These are phyloP conservation scores for Phytopythium kandeliae DNA, from an alignment of 352 stramenopile genomes.

Conservation along the genomic window DNA sequence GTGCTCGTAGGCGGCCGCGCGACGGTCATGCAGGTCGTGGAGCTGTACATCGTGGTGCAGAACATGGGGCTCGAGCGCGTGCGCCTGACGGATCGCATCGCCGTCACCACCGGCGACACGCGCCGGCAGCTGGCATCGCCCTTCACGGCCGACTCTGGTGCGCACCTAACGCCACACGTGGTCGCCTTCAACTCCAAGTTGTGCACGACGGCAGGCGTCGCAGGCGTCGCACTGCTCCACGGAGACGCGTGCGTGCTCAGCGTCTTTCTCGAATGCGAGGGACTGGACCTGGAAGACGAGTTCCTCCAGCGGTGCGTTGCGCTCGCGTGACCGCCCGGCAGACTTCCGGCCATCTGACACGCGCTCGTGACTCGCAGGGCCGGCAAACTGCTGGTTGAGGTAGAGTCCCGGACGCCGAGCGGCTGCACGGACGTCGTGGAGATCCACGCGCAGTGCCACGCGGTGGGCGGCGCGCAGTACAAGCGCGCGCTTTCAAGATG, in stretches of 20 bases:
- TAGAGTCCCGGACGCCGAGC: neutral
- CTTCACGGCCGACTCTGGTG: slow-evolving; percentile 27
- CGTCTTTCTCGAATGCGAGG: slow-evolving; percentile 42
- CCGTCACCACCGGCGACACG: slow-evolving; percentile 6
- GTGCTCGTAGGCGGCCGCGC: slow-evolving; percentile 38
- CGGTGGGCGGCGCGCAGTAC: neutral
- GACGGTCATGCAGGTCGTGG: slow-evolving; percentile 46
- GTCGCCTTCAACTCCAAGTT: slow-evolving; percentile 26
- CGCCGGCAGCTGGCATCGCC: slow-evolving; percentile 9
- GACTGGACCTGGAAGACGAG: slow-evolving; percentile 44
- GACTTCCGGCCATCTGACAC: neutral
- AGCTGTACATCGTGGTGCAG: slow-evolving; percentile 52
- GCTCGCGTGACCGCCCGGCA: neutral
- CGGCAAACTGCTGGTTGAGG: neutral
- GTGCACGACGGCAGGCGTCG: slow-evolving; percentile 17
- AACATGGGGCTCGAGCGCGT: slow-evolving; percentile 24
- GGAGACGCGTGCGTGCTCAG: slow-evolving; percentile 43
- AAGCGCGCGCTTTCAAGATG: slow-evolving; percentile 1
- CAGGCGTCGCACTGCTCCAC: slow-evolving; percentile 26
- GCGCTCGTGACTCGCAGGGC: neutral
- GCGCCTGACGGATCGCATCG: slow-evolving; percentile 31
- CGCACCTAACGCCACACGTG: slow-evolving; percentile 37
- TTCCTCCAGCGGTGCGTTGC: slow-evolving; percentile 40
- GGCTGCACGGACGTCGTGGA: neutral
- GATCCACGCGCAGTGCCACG: slow-evolving; percentile 2